These are phyloP conservation scores for Agrocybe chaxingu DNA, from an alignment of 768 basidiomycete genomes.

Conservation along the genomic window DNA sequence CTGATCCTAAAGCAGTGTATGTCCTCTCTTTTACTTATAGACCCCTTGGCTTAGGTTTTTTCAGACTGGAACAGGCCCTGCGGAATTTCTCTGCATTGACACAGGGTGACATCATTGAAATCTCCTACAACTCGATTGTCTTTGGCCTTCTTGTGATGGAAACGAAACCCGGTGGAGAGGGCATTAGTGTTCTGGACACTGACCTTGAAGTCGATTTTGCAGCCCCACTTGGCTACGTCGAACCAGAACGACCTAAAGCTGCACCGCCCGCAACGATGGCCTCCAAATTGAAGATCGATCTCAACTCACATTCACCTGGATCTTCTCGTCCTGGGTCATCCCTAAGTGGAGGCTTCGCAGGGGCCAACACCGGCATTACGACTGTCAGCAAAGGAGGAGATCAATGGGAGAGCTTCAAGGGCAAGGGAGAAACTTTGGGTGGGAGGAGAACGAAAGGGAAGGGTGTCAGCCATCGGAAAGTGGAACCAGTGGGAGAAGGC, in stretches of 20 bases:
- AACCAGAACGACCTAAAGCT: conserved; percentile 85
- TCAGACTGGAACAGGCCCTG: conserved; percentile 89
- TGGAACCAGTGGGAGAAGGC: conserved; percentile 71
- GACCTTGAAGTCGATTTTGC: conserved; percentile 99
- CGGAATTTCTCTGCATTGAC: conserved; percentile 91
- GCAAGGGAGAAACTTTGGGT: conserved; percentile 85
- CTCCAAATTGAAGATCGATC: conserved; percentile 92
- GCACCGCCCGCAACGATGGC: conserved; percentile 90
- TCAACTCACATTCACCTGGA: conserved; percentile 81
- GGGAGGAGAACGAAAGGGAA: conserved; percentile 96
- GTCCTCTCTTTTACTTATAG: conserved; percentile 26
- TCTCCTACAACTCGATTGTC: conserved; percentile 92
- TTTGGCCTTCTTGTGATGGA: conserved; percentile 98
- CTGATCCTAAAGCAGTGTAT: conserved; percentile 96
- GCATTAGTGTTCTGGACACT: conserved; percentile 89
- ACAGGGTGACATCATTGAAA: conserved; percentile 96
- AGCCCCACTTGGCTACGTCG: conserved; percentile 88
- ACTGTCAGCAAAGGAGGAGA: conserved; percentile 73
- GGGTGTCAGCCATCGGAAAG: conserved; percentile 80
- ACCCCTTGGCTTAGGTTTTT: conserved; percentile 1
- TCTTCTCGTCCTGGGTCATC: conserved; percentile 81
- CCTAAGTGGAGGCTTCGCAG: conserved; percentile 64
- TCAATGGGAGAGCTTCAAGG: conserved; percentile 95
- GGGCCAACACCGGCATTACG: conserved; percentile 41
- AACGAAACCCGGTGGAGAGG: conserved; percentile 78